Conservation (phyloP, 1,284 basidiomycete genomes). For the Xerocomus cyaneibrunnescens region DNA sequence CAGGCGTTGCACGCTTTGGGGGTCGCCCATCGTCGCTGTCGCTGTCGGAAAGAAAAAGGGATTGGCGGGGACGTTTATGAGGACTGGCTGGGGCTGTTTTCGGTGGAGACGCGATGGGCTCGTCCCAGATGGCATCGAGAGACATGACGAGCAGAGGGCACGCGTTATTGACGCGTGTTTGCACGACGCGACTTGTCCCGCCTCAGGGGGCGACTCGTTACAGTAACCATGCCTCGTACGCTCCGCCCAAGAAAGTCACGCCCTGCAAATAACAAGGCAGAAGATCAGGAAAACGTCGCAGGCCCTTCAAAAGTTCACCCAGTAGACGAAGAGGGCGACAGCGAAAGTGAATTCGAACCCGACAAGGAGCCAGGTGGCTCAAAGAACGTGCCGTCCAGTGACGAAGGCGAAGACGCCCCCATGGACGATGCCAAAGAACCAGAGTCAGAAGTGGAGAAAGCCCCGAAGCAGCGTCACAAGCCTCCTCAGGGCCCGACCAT, state of each 20-base stretch:
- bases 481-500: neutral
- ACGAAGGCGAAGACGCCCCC: constrained; percentile 23
- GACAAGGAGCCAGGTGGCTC: constrained; percentile 6
- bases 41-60: constrained; percentile 57
- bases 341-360: constrained; percentile 48
- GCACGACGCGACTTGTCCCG: constrained; percentile 8
- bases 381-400: constrained; percentile 14
- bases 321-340: constrained; percentile 30
- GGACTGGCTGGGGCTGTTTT: constrained; percentile 15
- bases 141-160: constrained; percentile 27
- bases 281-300: constrained; percentile 24
- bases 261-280: constrained; percentile 12
- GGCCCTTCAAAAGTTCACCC: constrained; percentile 23
- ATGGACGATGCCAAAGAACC: constrained; percentile 15
- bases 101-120: constrained; percentile 29
- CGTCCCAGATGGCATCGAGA: constrained; percentile 49
- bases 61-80: constrained; percentile 36
- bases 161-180: constrained; percentile 34
- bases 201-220: too few relatives aligned
- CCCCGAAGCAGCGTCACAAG: constrained; percentile 10
- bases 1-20: constrained; percentile 18
- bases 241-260: constrained; percentile 38
- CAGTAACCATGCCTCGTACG: constrained; percentile 37
- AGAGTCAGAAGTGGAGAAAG: constrained; percentile 3
- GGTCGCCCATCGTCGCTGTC: constrained; percentile 36